Conservation (phyloP, 2,329 filamentous ascomycete species). For the Exophiala calicioides region DNA sequence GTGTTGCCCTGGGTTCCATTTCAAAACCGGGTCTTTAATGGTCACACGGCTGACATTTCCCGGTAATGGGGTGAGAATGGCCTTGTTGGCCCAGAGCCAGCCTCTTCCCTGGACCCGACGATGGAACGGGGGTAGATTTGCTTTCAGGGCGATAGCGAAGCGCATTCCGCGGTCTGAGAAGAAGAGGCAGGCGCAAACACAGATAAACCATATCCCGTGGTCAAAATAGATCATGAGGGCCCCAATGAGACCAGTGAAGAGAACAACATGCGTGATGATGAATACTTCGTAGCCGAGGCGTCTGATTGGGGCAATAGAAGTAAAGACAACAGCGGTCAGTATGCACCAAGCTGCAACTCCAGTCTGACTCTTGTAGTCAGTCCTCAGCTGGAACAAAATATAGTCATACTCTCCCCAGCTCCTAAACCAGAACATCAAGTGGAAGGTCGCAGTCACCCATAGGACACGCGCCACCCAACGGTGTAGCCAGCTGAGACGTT, state of each 20-base stretch:
- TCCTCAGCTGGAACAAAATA: slow-evolving; percentile 49
- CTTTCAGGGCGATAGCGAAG: slow-evolving; percentile 12
- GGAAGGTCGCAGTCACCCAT: slow-evolving; percentile 56
- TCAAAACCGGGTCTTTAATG: slow-evolving; percentile 56
- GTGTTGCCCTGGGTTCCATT: slow-evolving; percentile 65
- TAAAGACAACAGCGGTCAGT: slow-evolving; percentile 53
- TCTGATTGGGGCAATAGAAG: slow-evolving; percentile 53
- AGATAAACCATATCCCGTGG: slow-evolving; percentile 23
- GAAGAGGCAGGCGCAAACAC: slow-evolving; percentile 24
- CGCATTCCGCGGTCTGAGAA: slow-evolving; percentile 24
- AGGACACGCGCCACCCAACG: slow-evolving; percentile 54
- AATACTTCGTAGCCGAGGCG: slow-evolving; percentile 56
- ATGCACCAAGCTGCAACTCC: slow-evolving; percentile 57
- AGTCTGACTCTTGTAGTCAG: slow-evolving; percentile 51
- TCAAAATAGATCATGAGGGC: slow-evolving; percentile 38
- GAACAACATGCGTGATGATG: slow-evolving; percentile 56
- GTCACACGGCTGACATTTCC: slow-evolving; percentile 59
- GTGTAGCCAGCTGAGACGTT: slow-evolving; percentile 56
- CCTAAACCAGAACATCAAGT: slow-evolving; percentile 57
- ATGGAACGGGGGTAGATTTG: slow-evolving; percentile 22
- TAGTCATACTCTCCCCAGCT: slow-evolving; percentile 56
- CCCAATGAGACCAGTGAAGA: slow-evolving; percentile 51
- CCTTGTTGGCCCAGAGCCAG: slow-evolving; percentile 45
- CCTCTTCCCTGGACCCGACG: slow-evolving; percentile 7
- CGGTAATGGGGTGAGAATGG: slow-evolving; percentile 52